These are phyloP conservation scores for Exophiala oligosperma DNA, from an alignment of 2,329 filamentous ascomycete species.

Conservation along the genomic window DNA sequence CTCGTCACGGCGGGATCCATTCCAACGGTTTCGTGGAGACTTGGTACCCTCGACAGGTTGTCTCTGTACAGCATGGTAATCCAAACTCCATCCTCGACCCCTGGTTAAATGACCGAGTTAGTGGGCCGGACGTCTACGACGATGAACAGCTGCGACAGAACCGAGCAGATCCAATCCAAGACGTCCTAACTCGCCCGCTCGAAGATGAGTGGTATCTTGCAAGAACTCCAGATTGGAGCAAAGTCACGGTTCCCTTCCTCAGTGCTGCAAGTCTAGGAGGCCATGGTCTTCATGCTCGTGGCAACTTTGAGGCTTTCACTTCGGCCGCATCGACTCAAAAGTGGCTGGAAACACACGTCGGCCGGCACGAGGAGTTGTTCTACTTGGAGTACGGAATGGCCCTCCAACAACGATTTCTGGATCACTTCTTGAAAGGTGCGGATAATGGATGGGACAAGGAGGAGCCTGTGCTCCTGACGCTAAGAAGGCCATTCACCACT, in stretches of 20 bases:
- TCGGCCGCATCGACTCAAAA: conserved; percentile 66
- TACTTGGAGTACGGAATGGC: conserved; percentile 70
- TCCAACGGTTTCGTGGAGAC: conserved; percentile 60
- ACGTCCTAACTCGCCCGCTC: conserved; percentile 46
- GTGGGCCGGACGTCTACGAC: conserved; percentile 46
- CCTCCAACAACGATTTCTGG: conserved; percentile 65
- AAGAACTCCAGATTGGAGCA: conserved; percentile 61
- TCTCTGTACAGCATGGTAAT: conserved; percentile 67
- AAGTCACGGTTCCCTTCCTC: conserved; percentile 67
- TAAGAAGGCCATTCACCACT: conserved; percentile 7
- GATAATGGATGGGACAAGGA: conserved; percentile 41
- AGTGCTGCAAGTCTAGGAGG: conserved; percentile 71
- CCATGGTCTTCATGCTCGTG: conserved; percentile 66
- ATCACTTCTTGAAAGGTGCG: conserved; percentile 69
- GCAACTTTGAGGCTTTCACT: conserved; percentile 64
- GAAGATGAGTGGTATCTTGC: conserved; percentile 65
- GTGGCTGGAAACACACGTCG: conserved; percentile 68
- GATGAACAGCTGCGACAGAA: conserved; percentile 39
- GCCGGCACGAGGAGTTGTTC: conserved; percentile 70
- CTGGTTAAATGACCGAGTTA: conserved; percentile 49
- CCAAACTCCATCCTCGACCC: conserved; percentile 32
- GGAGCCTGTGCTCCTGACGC: conserved; percentile 4
- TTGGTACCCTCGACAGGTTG: conserved; percentile 49
- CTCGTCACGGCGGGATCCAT: conserved; percentile 62
- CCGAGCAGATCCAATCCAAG: conserved; percentile 45